Base-by-base conservation (phyloP, 495 filamentous ascomycete species). In the Trichoderma virens region DNA sequence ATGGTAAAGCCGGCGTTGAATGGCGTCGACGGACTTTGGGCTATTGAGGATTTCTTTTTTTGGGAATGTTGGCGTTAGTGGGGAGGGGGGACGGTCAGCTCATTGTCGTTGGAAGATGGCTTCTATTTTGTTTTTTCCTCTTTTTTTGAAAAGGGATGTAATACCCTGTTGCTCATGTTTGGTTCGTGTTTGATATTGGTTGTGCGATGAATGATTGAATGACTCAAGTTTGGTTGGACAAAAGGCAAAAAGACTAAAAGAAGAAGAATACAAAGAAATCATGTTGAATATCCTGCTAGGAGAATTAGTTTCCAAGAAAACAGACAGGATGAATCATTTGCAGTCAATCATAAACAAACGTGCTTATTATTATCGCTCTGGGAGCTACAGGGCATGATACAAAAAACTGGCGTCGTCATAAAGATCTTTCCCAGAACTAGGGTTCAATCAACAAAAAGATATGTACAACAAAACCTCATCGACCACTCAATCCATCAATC, bases 161-260 rank as follows among this genome's bases (percentile, higher is more conserved):
- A 51, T 51, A 51, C 45, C 45, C 45, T 51, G 45, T 25, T 51
- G 45, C 20, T 20, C 45, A 51, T 51, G n/a, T 51, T 25, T n/a
- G 45, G 16, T 51, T 20, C n/a, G 18, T 3, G n/a, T 16, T 51
- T 20, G 45, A 51, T 51, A 51, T n/a, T 51, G n/a, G 23, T 51
- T n/a, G 45, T 51, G 45, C n/a, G 45, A 51, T 20, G 45, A 51
- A 51, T 51, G 45, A 51, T 51, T 51, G 45, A 51, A 51, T 51
- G n/a, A 51, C 45, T 16, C 18, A 41, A 41, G 38, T 20, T 51
- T 51, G 4, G 45, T 51, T 51, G 45, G 20, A 54, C 30, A 34
- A 59, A 43, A 62, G 32, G 61, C 59, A 59, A 59, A 62, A 54
- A 62, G 9, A 60, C 32, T 64, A 20, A 28, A 41, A 41, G 18